Percentiles rank a stretch among this genome's conserved stretches.
Conservation (phyloP, 2,329 filamentous ascomycete genomes). For the Phialemonium atrogriseum region DNA sequence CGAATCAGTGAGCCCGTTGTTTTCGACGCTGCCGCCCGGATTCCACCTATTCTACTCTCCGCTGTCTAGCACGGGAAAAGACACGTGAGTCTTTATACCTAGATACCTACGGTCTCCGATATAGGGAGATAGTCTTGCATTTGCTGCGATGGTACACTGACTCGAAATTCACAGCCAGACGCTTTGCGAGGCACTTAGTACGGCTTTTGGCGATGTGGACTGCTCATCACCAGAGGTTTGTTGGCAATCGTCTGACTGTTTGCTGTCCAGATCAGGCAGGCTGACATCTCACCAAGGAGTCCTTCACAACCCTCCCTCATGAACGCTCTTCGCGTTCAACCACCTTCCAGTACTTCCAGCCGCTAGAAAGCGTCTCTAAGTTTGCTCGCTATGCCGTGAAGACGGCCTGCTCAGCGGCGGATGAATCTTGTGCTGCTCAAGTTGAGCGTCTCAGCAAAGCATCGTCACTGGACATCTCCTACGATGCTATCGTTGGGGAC, state of each 20-base stretch:
- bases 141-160: no score
- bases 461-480: constrained; percentile 68
- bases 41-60: constrained; percentile 75
- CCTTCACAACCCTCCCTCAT: constrained; percentile 51
- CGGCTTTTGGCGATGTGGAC: constrained; percentile 23
- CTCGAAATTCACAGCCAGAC: constrained; percentile 10
- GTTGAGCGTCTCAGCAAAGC: constrained; percentile 40
- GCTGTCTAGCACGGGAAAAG: constrained; percentile 21
- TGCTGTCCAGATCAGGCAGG: constrained; percentile 2
- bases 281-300: constrained; percentile 25
- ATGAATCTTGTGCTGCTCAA: constrained; percentile 40
- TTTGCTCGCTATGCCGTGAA: constrained; percentile 46
- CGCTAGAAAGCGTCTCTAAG: constrained; percentile 45
- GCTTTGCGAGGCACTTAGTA: constrained; percentile 22
- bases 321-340: constrained; percentile 53
- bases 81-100: constrained; percentile 16
- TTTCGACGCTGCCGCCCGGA: constrained; percentile 68
- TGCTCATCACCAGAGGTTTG: constrained; percentile 25
- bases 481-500: constrained; percentile 57
- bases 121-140: no score
- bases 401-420: constrained; percentile 39
- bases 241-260: no score
- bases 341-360: constrained; percentile 62
- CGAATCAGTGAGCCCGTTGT: constrained; percentile 58
- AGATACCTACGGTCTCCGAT: constrained; percentile 4